Evolutionary conservation across 257 asterid genomes (phyloP).

Genomic region (Salvia splendens): DNA sequence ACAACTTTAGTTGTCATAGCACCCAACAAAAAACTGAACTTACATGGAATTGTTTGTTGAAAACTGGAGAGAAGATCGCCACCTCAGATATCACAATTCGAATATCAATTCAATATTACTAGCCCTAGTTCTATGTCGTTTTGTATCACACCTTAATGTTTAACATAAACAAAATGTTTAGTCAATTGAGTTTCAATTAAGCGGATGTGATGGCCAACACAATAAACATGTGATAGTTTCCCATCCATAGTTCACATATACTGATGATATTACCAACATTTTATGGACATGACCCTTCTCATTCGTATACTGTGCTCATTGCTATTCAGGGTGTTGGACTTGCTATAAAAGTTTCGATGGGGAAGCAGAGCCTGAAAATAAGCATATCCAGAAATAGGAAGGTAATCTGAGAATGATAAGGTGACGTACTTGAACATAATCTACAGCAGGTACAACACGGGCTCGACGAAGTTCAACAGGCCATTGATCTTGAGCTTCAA

Average conservation of each 20-base stretch:
- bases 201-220: not conserved
- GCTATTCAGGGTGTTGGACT: too few species aligned
- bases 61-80: conserved; percentile 1
- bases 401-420: not conserved
- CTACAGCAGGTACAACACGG: conserved; percentile 90
- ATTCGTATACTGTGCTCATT: too few species aligned
- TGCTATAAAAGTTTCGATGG: too few species aligned
- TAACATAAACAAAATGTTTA: too few species aligned
- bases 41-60: not conserved
- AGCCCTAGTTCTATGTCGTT: not conserved
- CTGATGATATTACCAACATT: too few species aligned
- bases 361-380: too few species aligned
- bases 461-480: conserved; percentile 90
- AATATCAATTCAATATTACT: not conserved
- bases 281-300: too few species aligned
- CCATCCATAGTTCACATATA: too few species aligned
- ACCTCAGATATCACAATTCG: not conserved
- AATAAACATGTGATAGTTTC: not conserved
- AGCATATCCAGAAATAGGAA: not conserved
- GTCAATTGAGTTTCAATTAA: too few species aligned
- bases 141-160: not conserved
- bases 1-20: conserved; percentile 1
- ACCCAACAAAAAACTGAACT: not conserved
- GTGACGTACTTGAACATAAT: conserved; percentile 70
- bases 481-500: conserved; percentile 97